Conservation (phyloP, 305 asterid genomes). For the Fraxinus paxiana region DNA sequence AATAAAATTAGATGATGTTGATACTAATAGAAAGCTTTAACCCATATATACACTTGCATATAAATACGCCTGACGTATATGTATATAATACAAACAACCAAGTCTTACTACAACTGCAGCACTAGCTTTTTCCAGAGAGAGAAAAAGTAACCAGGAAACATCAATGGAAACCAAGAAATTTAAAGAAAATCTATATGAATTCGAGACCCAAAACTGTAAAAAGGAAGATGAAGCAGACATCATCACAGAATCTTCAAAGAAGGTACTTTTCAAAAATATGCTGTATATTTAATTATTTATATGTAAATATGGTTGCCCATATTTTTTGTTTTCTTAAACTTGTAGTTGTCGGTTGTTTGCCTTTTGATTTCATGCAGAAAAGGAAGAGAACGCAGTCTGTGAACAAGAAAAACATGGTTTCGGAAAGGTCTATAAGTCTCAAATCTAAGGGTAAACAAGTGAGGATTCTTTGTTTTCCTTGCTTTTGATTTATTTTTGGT, state of each 20-base stretch:
- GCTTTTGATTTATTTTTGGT: constrained; percentile 7
- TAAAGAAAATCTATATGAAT: constrained; percentile 22
- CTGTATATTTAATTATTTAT: neutral
- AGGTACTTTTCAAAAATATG: constrained; percentile 23
- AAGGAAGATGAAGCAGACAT: constrained; percentile 10
- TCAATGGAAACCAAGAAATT: constrained; percentile 35
- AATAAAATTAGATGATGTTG: too few relatives aligned
- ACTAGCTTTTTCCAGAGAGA: neutral
- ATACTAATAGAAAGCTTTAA: too few relatives aligned
- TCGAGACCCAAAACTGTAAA: constrained; percentile 24
- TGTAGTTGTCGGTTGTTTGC: neutral
- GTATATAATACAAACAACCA: too few relatives aligned
- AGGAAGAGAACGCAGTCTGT: constrained; percentile 32
- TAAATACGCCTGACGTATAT: too few relatives aligned
- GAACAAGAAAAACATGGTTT: constrained; percentile 32
- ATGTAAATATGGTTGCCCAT: neutral
- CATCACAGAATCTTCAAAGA: constrained; percentile 26
- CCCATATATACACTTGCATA: too few relatives aligned
- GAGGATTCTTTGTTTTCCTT: constrained; percentile 6
- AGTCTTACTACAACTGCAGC: too few relatives aligned
- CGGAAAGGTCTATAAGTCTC: constrained; percentile 32
- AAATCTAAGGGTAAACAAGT: constrained; percentile 54
- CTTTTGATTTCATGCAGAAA: constrained; percentile 27
- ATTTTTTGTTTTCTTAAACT: neutral
- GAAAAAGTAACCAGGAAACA: neutral